A percentile compares a stretch with the other conserved stretches of the same genome.
Conservation (phyloP, 345 rosid species). For the Hevea brasiliensis region DNA sequence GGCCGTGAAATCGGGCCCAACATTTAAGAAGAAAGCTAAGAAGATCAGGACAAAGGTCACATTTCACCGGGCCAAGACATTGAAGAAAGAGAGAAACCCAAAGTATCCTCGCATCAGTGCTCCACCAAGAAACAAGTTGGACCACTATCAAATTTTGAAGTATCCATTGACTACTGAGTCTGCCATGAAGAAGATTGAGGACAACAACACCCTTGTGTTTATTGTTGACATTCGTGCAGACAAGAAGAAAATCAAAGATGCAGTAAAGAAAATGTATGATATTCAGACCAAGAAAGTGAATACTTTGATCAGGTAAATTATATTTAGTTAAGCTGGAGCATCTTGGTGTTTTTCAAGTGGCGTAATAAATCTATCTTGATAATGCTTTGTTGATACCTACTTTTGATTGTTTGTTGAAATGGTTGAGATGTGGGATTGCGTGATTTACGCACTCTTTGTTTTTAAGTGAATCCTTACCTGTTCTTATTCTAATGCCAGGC, state of each 20-base stretch:
- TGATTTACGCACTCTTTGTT: background rate
- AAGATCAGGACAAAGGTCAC: slow-evolving; percentile 86
- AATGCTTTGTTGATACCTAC: background rate
- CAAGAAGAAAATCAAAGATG: slow-evolving; percentile 86
- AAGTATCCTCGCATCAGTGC: slow-evolving; percentile 81
- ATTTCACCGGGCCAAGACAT: slow-evolving; percentile 82
- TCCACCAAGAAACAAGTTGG: slow-evolving; percentile 78
- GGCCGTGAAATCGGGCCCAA: slow-evolving; percentile 75
- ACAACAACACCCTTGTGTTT: slow-evolving; percentile 92
- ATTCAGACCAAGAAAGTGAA: slow-evolving; percentile 93
- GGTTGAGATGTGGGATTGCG: background rate
- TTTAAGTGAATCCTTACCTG: background rate
- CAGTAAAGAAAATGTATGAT: slow-evolving; percentile 94
- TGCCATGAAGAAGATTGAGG: slow-evolving; percentile 95
- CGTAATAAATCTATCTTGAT: too few relatives aligned
- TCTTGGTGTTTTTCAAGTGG: background rate
- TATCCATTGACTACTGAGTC: slow-evolving; percentile 94
- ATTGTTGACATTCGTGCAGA: slow-evolving; percentile 94
- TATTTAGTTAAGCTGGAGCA: background rate
- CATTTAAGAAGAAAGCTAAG: slow-evolving; percentile 73
- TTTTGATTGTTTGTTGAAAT: background rate
- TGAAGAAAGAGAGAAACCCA: slow-evolving; percentile 70
- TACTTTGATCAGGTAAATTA: slow-evolving; percentile 76
- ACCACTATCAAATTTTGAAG: slow-evolving; percentile 85
- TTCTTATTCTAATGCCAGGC: slow-evolving; percentile 25